Base-by-base conservation (phyloP, 108 stramenopile species). In the Pseudonitzschia multiseries region DNA sequence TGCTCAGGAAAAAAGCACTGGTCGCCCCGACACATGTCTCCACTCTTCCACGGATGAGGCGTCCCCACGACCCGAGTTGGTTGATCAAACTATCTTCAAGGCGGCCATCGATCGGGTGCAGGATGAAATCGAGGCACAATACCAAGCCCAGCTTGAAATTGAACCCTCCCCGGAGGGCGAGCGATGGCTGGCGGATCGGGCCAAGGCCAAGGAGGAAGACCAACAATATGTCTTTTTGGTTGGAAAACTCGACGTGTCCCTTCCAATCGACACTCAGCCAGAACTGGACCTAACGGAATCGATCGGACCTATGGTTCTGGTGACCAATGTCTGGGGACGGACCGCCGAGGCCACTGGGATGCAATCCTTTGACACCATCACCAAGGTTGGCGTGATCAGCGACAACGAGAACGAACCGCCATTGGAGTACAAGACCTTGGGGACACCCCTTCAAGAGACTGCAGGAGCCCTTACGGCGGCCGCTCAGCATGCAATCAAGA, bases 201-300 rank as follows among this genome's bases (percentile, higher is more conserved):
- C 31, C 24, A 17, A 67, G 28, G 32, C 61, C 32, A 67, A 50
- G 36, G 66, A 67, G 26, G 66, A 67, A 22, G 46, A 67, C n/a
- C 21, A 44, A 67, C 42, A 67, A 13, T 48, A 48, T 26, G 28
- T 67, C 0, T 67, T 40, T 67, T 44, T 50, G 28, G 46, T 67
- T 46, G 66, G 66, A 15, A 44, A 50, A 21, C n/a, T 67, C 22
- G 43, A 48, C 43, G 42, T 44, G 42, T 10, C 21, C 13, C 36
- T 67, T 3, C 66, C 66, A 5, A 50, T 67, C 28, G 66, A 48
- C 15, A 44, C 43, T 13, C 66, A 67, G 24, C 66, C 66, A 18
- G 66, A 67, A 24, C 24, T 67, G 13, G 66, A 67, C 18, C 42
- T 67, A 21, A 67, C 66, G 21, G 66, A 67, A 67, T 67, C 66